Conservation (phyloP, 1,139 yeast genomes). For the Pichia terricola region DNA sequence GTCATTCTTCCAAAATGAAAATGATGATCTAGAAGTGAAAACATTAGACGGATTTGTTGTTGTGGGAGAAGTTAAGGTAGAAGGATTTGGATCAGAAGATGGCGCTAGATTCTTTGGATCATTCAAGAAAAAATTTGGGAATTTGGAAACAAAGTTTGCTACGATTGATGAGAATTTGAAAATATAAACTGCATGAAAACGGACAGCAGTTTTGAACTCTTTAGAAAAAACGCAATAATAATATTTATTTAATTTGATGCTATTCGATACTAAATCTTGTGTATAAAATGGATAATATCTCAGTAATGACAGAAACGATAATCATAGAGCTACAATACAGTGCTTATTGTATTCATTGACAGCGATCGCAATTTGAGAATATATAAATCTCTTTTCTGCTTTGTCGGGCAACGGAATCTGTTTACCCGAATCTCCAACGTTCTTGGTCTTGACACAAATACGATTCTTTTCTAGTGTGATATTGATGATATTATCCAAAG, state of each 20-base stretch:
- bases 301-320: neutral
- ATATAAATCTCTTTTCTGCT: slow-evolving; percentile 54
- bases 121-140: slow-evolving; percentile 39
- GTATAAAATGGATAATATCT: neutral
- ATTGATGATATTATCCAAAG: slow-evolving; percentile 50
- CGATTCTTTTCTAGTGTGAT: slow-evolving; percentile 79
- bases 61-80: slow-evolving; percentile 37
- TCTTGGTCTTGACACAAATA: slow-evolving; percentile 52
- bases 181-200: no score
- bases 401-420: slow-evolving; percentile 76
- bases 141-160: slow-evolving; percentile 2
- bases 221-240: no score
- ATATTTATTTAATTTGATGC: no score
- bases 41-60: slow-evolving; percentile 36
- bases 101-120: slow-evolving; percentile 34
- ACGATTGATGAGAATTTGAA: no score
- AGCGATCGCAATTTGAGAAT: slow-evolving; percentile 68
- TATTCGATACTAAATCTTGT: no score
- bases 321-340: slow-evolving; percentile 19
- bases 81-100: slow-evolving; percentile 41
- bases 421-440: slow-evolving; percentile 22
- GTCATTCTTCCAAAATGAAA: slow-evolving; percentile 2
- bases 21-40: slow-evolving; percentile 28
- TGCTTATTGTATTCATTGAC: slow-evolving; percentile 66
- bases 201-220: no score